Base-by-base conservation (phyloP, 345 rosid species). In the Eucalyptus cloeziana region DNA sequence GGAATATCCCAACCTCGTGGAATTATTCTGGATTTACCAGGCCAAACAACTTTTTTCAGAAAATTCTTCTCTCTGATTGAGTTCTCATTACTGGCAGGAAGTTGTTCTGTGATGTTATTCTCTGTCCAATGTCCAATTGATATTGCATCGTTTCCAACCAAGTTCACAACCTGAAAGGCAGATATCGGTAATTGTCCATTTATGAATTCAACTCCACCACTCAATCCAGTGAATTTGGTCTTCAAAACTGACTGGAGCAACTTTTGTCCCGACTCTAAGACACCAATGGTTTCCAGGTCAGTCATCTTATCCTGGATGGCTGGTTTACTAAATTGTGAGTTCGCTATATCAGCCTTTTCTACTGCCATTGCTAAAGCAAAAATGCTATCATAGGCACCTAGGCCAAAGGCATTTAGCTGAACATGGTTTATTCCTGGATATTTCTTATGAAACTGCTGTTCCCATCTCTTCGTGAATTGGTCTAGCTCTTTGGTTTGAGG, bases 121-220 rank as follows among this genome's bases (percentile, higher is more conserved):
- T 85, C 49, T 12, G 92, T 91, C 98, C 95, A 96, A 24, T 16
- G 80, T 67, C 95, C 96, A 19, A 96, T 86, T 5, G 87, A 16
- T 87, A 50, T 90, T 47, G 52, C 88, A 81, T 89, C 87, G 1
- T 91, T 88, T 12, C 91, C 93, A 25, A 87, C 86, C 87, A 95
- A 51, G 47, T 94, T 95, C 24, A 94, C 81, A 54, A 96, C 88
- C 88, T 95, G 94, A 86, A 92, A 94, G 5, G 88, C 85, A 90
- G 94, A 88, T 64, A 87, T 44, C n/a, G 90, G 85, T 30, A 93
- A 87, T 86, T 94, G 92, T 69, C 95, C 91, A 13, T 89, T 37
- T 47, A 33, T 86, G 86, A 96, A 87, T 11, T 86, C 24, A 37
- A 94, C 92, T 27, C 91, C 81, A 5, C 96, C 95, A 47, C 91